These are phyloP conservation scores for Fusarium torulosum DNA, from an alignment of 2,329 filamentous ascomycete species.

Conservation along the genomic window DNA sequence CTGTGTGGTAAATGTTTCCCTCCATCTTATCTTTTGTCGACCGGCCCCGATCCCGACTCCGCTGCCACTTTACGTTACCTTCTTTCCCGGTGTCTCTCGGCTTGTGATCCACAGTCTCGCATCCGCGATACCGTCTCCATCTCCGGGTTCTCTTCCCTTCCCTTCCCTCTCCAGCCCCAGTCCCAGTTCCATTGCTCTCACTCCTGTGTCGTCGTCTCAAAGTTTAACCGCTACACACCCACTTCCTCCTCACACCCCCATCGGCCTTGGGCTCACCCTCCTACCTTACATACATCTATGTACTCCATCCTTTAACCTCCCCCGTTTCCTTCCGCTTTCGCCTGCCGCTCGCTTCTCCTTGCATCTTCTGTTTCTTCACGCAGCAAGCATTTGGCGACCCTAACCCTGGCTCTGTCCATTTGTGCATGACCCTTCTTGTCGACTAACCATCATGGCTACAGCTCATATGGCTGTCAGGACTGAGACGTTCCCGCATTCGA, in stretches of 20 bases:
- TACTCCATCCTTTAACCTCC: slow-evolving; percentile 39
- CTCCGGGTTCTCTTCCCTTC: slow-evolving; percentile 29
- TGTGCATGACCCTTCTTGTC: slow-evolving; percentile 34
- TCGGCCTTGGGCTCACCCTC: slow-evolving; percentile 34
- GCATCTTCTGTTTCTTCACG: slow-evolving; percentile 27
- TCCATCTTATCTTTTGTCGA: slow-evolving; percentile 20
- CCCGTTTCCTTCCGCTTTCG: slow-evolving; percentile 38
- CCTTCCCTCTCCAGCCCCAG: slow-evolving; percentile 9
- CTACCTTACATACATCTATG: slow-evolving; percentile 31
- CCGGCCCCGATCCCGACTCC: slow-evolving; percentile 40
- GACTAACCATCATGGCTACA: slow-evolving; percentile 52
- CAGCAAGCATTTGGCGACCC: slow-evolving; percentile 30
- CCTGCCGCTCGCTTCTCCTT: slow-evolving; percentile 25
- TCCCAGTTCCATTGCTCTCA: slow-evolving; percentile 9
- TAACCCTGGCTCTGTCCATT: slow-evolving; percentile 16
- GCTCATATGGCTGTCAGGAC: slow-evolving; percentile 66
- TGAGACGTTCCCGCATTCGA: slow-evolving; percentile 63
- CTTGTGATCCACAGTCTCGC: slow-evolving; percentile 40
- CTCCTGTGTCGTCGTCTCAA: slow-evolving; percentile 34
- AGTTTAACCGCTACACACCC: slow-evolving; percentile 42
- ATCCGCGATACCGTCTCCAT: slow-evolving; percentile 36
- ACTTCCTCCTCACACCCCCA: slow-evolving; percentile 30
- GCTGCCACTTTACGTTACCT: slow-evolving; percentile 33
- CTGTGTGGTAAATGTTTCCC: slow-evolving; percentile 17
- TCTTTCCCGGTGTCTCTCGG: slow-evolving; percentile 34